Evolutionary conservation across 1,284 basidiomycete genomes (phyloP), one percentile per base, ranked within the genome.

Genomic region (Afroboletus lepidellus): DNA sequence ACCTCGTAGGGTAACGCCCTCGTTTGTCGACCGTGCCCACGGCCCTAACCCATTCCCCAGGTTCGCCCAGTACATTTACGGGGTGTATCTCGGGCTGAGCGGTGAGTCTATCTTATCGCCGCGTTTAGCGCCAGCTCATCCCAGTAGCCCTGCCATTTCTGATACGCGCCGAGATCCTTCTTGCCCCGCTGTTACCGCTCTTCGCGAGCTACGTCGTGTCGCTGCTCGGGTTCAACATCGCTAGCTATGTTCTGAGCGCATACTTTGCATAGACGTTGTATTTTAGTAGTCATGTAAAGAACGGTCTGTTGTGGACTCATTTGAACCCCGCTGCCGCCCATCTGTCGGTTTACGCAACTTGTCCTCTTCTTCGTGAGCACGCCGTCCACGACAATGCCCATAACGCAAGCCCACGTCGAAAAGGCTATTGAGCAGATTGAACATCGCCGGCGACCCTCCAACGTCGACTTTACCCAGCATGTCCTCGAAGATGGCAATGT

Each of bases 401-500:
- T 59, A 55, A 54, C 68, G 9, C 67, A 74, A 63, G 66, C 79
- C 13, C 87, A 89, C 60, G 76, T 91, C 57, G 81, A 86, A 66
- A 80, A 81, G 67, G 88, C 86, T 62, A 85, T 90, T 70, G 80
- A 80, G 60, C 80, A 90, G 74, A 90, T 90, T 58, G 77, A 83
- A 62, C 78, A 81, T 61, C 85, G 84, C 60, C 69, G 76, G n/a
- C 74, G 79, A 33, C 67, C 83, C 15, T 83, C 83, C 36, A 80
- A 85, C 51, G 83, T 93, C 69, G 93, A 96, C 77, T 95, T 90
- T 64, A 94, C 94, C 15, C 87, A 87, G 64, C 92, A 96, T 72
- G 79, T 84, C 58, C 84, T 95, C 57, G 93, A 96, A 56, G 92
- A 94, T 74, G 93, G 93, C 41, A 87, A 81, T 60, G 78, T 83